Conservation (phyloP, 768 basidiomycete genomes). For the Hygrophoropsis aurantiaca region DNA sequence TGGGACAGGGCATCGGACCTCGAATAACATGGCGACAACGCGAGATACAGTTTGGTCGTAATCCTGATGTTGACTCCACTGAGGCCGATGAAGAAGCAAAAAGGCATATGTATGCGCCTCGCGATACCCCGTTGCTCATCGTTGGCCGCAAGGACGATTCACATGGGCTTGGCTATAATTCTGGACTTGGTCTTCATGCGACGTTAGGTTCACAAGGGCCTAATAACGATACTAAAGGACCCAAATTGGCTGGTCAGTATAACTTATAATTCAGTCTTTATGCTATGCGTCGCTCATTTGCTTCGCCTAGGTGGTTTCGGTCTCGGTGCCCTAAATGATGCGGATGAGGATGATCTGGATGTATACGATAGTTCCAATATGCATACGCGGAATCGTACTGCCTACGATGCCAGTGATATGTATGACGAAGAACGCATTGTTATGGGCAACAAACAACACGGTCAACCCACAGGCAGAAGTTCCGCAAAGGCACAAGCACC, state of each 20-base stretch:
- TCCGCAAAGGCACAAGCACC: not conserved
- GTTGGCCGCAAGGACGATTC: conserved; percentile 71
- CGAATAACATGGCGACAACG: conserved; percentile 77
- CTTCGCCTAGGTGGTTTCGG: conserved; percentile 72
- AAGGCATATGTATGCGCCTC: conserved; percentile 84
- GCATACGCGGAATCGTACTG: conserved; percentile 47
- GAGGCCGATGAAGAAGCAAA: conserved; percentile 78
- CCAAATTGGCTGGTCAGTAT: conserved; percentile 56
- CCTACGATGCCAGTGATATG: conserved; percentile 63
- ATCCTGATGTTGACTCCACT: conserved; percentile 31
- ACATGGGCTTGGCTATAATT: conserved; percentile 82
- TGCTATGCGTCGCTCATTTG: conserved; percentile 4
- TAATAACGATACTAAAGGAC: conserved; percentile 38
- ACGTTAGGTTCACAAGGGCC: conserved; percentile 41
- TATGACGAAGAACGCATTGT: conserved; percentile 61
- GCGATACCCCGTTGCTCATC: conserved; percentile 67
- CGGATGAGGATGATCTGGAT: conserved; percentile 90
- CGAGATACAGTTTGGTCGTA: conserved; percentile 64
- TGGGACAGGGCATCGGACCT: conserved; percentile 92
- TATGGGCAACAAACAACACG: conserved; percentile 35
- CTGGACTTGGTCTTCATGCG: conserved; percentile 61
- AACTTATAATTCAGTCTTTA: not conserved
- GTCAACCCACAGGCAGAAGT: conserved; percentile 5
- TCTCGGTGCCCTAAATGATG: conserved; percentile 87
- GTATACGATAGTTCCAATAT: conserved; percentile 59